Base-by-base conservation (phyloP, 768 basidiomycete species). In the Suillus cothurnatus region DNA sequence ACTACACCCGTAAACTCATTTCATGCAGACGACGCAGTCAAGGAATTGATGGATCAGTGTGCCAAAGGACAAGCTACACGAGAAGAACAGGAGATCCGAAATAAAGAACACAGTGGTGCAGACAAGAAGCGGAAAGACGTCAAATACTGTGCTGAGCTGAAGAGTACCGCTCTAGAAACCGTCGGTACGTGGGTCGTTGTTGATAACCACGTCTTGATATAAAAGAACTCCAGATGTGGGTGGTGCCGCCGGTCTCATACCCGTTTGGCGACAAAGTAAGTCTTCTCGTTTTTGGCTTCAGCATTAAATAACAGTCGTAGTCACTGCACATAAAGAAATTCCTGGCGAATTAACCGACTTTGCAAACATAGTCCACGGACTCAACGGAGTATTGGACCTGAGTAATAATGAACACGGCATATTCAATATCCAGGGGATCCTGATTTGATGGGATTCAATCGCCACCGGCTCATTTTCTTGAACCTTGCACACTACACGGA, bases 401-500 rank as follows among this genome's bases (percentile, higher is more conserved):
- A 50, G 36, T 34, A 62, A 36, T 28, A 38, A 8, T 9, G 57
- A 58, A n/a, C 1, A 26, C 17, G 9, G 8, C 23, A 26, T 58
- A 39, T 58, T 69, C 6, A 66, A 69, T 49, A 61, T 11, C 52
- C 43, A 14, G 34, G 32, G n/a, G 66, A 67, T 61, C 12, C 1
- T 6, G 64, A 67, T 15, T 39, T 69, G 53, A 67, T 69, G 68
- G 68, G 68, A 17, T 69, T 69, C 59, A 69, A 69, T 43, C 68
- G 68, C 15, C 65, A 61, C 43, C 64, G 50, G 9, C 61, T 61
- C 17, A 65, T 69, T 23, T 69, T 64, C 55, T 62, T 69, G 21
- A 69, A 69, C 49, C 64, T 69, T 34, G 68, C 68, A 23, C 66
- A 69, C 45, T 69, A 62, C 39, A 47, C 31, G 6, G 61, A 56